These are phyloP conservation scores for Hanseniaspora valbyensis DNA, from an alignment of 805 yeast species.

Conservation along the genomic window DNA sequence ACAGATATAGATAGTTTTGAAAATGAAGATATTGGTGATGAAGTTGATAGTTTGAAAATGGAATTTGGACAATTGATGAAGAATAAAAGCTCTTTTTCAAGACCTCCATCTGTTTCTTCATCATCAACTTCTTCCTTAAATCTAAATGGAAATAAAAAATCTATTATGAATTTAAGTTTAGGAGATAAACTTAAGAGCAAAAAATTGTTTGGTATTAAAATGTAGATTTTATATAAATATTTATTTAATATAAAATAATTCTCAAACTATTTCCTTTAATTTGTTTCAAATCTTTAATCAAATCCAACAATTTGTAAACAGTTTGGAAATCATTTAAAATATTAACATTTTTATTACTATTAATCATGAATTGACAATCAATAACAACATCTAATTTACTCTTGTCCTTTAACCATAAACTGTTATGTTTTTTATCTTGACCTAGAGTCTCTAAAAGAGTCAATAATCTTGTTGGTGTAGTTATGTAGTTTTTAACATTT, in stretches of 20 bases:
- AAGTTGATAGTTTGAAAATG: background rate
- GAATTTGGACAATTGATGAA: background rate
- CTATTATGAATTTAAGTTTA: background rate
- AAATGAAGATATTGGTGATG: constrained; percentile 2
- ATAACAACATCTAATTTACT: constrained; percentile 29
- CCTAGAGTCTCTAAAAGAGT: constrained; percentile 24
- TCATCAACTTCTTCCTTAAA: constrained; percentile 57
- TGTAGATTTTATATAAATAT: background rate
- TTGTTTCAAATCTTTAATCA: constrained; percentile 24
- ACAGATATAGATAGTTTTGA: background rate
- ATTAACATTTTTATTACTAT: constrained; percentile 5
- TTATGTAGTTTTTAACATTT: constrained; percentile 23
- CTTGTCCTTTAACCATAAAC: constrained; percentile 27
- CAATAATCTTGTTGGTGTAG: constrained; percentile 27
- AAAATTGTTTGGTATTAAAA: background rate
- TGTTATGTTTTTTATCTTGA: background rate
- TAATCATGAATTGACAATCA: constrained; percentile 27
- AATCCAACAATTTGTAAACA: constrained; percentile 16
- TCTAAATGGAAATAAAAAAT: constrained; percentile 34
- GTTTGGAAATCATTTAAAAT: constrained; percentile 12
- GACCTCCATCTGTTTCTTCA: constrained; percentile 32
- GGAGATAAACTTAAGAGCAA: constrained; percentile 41
- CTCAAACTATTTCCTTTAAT: constrained; percentile 30
- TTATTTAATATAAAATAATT: constrained; percentile 24
- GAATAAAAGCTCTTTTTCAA: constrained; percentile 38